phyloP scores from a whole-genome alignment of 225 moss, liverwort and hornwort genomes.

The Thuidium tamariscinum region DNA sequence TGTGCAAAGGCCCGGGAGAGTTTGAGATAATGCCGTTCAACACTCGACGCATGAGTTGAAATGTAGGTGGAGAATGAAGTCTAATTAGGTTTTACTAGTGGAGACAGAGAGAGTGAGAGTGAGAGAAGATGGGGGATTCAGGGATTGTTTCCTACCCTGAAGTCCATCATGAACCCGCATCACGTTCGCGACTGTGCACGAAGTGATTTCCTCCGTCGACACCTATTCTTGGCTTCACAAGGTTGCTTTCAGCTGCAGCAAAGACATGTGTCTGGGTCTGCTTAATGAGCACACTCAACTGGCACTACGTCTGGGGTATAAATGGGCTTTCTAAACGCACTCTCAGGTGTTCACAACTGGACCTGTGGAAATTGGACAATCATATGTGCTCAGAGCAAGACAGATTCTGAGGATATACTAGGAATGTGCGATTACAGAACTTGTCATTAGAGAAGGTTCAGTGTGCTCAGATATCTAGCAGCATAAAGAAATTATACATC shows the following conservation, averaged over 20 bases:
- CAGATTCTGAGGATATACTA: not conserved
- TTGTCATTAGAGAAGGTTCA: not conserved
- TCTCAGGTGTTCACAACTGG: not conserved
- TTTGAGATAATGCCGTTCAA: constrained; percentile 11
- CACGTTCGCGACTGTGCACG: constrained; percentile 73
- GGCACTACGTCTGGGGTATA: not conserved
- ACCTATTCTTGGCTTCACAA: constrained; percentile 98
- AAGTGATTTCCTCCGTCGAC: no score
- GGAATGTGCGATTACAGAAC: not conserved
- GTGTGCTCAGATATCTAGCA: not conserved
- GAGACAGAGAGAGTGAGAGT: not conserved
- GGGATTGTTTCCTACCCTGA: constrained; percentile 75
- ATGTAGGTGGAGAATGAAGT: constrained; percentile 30
- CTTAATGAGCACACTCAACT: constrained; percentile 3
- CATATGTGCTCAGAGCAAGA: not conserved
- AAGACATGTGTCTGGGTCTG: constrained; percentile 80
- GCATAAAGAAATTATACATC: not conserved
- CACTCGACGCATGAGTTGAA: constrained; percentile 41
- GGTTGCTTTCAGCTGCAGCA: constrained; percentile 84
- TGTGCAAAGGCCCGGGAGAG: constrained; percentile 1
- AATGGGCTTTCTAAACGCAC: not conserved
- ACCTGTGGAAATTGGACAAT: not conserved
- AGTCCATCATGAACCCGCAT: constrained; percentile 68
- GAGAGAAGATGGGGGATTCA: constrained; percentile 73
- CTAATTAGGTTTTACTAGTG: not conserved